Base-by-base conservation (phyloP, 139 green algal genomes). In the Chlorokybus atmophyticus region DNA sequence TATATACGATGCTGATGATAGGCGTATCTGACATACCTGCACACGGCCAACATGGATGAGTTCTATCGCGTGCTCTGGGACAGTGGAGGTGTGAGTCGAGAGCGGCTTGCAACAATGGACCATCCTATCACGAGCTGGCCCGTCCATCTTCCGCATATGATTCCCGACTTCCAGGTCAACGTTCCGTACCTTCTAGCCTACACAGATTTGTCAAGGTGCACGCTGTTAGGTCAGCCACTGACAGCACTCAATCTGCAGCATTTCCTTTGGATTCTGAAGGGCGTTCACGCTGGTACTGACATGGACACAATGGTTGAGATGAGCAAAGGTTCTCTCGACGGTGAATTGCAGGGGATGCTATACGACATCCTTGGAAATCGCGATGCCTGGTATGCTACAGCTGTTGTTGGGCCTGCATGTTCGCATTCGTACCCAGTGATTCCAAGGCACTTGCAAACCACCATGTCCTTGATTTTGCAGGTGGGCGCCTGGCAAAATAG, bases 191-290 rank as follows among this genome's bases (percentile, higher is more conserved):
- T n/a, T n/a, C n/a, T n/a, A n/a, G n/a, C n/a, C n/a, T n/a, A n/a
- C n/a, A n/a, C n/a, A n/a, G n/a, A n/a, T n/a, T n/a, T n/a, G n/a
- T n/a, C n/a, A n/a, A n/a, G n/a, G n/a, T n/a, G n/a, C n/a, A n/a
- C n/a, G n/a, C n/a, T n/a, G n/a, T n/a, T n/a, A n/a, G n/a, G n/a
- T n/a, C n/a, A n/a, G n/a, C n/a, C n/a, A n/a, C n/a, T n/a, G n/a
- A n/a, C n/a, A n/a, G n/a, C n/a, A n/a, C n/a, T n/a, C n/a, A 10
- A 14, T 44, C 35, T 44, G 41, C 38, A 90, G 78, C 75, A 86
- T 73, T 93, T 87, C 66, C 73, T 89, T 40, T 93, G 83, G 82
- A 80, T 88, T 7, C 75, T 94, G 19, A 94, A 94, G 75, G 80
- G 74, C 26, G 60, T 70, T 55, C 38, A 90, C 80, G 5, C 63